These are phyloP conservation scores for Mucor indicus DNA, from an alignment of 371 early-diverging fungal genomes.

Conservation along the genomic window DNA sequence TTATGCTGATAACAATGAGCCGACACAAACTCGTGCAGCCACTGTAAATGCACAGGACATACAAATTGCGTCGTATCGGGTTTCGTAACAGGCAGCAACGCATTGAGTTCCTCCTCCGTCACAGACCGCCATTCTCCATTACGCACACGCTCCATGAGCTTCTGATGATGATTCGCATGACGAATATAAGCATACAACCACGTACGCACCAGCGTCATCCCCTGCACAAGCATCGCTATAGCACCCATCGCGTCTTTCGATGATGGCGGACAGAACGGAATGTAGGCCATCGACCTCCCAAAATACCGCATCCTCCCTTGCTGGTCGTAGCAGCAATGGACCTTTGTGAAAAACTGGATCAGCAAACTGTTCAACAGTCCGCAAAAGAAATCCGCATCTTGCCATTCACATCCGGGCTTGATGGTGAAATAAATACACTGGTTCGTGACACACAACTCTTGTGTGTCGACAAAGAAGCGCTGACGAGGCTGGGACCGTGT, in stretches of 20 bases:
- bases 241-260: not conserved
- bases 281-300: constrained; percentile 60
- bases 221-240: constrained; percentile 21
- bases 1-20: not conserved
- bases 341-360: constrained; percentile 51
- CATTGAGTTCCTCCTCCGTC: not conserved
- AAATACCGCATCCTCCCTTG: constrained; percentile 64
- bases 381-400: constrained; percentile 41
- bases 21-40: constrained; percentile 3
- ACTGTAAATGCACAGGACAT: not conserved
- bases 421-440: constrained; percentile 63
- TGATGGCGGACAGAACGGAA: constrained; percentile 52
- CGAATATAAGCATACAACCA: constrained; percentile 21
- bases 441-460: constrained; percentile 43
- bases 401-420: constrained; percentile 23
- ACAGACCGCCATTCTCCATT: constrained; percentile 30
- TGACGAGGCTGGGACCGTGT: constrained; percentile 56
- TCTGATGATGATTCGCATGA: not conserved
- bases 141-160: constrained; percentile 32
- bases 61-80: not conserved
- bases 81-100: not conserved
- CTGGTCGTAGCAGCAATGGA: constrained; percentile 59
- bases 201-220: constrained; percentile 11
- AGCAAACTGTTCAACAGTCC: constrained; percentile 58
- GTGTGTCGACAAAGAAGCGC: constrained; percentile 54